Base-by-base conservation (phyloP, 1,284 basidiomycete species). In the Cutaneotrichosporon dermatis region DNA sequence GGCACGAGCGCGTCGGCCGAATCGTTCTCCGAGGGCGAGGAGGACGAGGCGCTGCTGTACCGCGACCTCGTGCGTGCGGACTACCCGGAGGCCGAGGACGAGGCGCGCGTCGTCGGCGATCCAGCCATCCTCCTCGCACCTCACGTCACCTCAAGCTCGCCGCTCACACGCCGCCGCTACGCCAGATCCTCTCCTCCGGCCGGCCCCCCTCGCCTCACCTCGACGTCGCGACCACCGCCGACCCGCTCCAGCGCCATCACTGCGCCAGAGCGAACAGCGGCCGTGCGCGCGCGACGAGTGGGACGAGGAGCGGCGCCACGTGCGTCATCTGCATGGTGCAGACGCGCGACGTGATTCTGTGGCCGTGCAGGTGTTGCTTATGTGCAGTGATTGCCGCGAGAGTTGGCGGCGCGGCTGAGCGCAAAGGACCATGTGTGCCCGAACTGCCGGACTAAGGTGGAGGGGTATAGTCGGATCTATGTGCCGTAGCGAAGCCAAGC, bases 261-360 rank as follows among this genome's bases (percentile, higher is more conserved):
- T 13, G 9, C 55, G 71, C 54, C 9, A 63, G 57, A 4, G 13
- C 15, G 54, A 45, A 48, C 43, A 0, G 33, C 4, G 6, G 55
- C 64, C 15, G 57, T 5, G 41, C 45, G n/a, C 51, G 15, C 44
- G 54, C 4, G 70, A 74, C 55, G 72, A 71, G 43, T 73, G 70
- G 58, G 76, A 76, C 41, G 74, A 74, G n/a, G 76, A 74, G 53
- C 58, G 70, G 15, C 64, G 67, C 13, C 64, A 66, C 48, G 54
- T 79, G 77, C 62, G 73, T 76, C 15, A 70, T 78, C 8, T 79
- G 77, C 66, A 72, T 71, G 64, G 62, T 68, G n/a, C 69, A 74
- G 44, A 63, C 68, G 58, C 68, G 77, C 48, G 71, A 76, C 66
- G 72, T 74, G 6, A 72, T 79, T 34, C 62, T 76, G 7, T 76